Conservation (phyloP, 106 monocot genomes). For the Cymbidium sinense region DNA sequence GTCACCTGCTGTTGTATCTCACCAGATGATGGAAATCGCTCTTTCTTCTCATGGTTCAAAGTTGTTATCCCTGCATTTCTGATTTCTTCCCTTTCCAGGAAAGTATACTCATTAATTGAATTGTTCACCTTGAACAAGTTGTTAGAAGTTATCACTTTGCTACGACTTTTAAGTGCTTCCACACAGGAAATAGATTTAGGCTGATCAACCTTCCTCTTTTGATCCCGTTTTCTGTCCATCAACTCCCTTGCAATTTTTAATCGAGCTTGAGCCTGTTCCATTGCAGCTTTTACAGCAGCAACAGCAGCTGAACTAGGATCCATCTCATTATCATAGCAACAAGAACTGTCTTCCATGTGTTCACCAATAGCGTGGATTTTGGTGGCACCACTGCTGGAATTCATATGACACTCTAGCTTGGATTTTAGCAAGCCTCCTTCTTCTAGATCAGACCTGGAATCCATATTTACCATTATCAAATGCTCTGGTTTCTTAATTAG, state of each 20-base stretch:
- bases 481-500: slow-evolving; percentile 3
- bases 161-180: background rate
- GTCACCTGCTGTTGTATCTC: slow-evolving; percentile 2
- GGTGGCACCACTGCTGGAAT: background rate
- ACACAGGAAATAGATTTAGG: background rate
- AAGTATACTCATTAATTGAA: slow-evolving; percentile 5
- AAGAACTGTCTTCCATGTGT: background rate
- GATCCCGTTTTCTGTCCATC: slow-evolving; percentile 62
- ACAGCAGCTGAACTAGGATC: slow-evolving; percentile 59
- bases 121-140: slow-evolving; percentile 12
- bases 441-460: slow-evolving; percentile 2
- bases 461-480: no score
- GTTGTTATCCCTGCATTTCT: background rate
- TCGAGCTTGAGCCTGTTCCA: slow-evolving; percentile 81
- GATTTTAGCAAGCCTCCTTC: slow-evolving; percentile 9
- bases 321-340: slow-evolving; percentile 32
- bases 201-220: slow-evolving; percentile 24
- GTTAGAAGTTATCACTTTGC: slow-evolving; percentile 4
- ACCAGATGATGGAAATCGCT: slow-evolving; percentile 7
- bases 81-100: slow-evolving; percentile 12
- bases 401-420: background rate
- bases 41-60: slow-evolving; percentile 14
- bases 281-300: slow-evolving; percentile 86
- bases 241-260: slow-evolving; percentile 74
- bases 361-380: slow-evolving; percentile 4